phyloP scores from a whole-genome alignment of 306 rosid genomes.

The Citrullus mucosospermus region DNA sequence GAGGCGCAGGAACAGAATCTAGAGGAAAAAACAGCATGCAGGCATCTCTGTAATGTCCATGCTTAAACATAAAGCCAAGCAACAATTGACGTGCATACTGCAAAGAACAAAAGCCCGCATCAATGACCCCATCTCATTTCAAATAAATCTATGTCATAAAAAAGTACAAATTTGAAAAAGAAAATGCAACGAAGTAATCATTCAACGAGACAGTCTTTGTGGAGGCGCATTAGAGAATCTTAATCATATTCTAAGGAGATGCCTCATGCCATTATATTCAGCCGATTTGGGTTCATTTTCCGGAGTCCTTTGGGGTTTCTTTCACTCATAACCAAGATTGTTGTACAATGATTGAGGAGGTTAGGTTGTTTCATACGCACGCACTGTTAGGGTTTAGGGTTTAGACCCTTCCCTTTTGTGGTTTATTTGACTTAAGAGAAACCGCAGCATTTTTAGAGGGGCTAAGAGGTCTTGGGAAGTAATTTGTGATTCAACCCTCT shows the following conservation, averaged over 20 bases:
- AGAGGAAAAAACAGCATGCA: conserved; percentile 78
- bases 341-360: not conserved
- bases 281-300: not conserved
- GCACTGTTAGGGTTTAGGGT: no score
- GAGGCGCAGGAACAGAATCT: conserved; percentile 58
- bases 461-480: not conserved
- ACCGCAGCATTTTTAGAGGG: not conserved
- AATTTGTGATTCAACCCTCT: not conserved
- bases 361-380: not conserved
- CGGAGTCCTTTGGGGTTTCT: not conserved
- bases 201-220: not conserved
- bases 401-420: not conserved
- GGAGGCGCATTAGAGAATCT: not conserved
- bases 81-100: conserved; percentile 89
- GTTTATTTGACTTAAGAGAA: not conserved
- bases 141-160: not conserved
- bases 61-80: conserved; percentile 86
- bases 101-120: conserved; percentile 22
- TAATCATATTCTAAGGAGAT: not conserved
- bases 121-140: not conserved
- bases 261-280: not conserved
- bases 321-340: not conserved
- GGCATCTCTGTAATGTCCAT: conserved; percentile 78
- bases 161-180: not conserved
- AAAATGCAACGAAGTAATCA: not conserved